phyloP scores from a whole-genome alignment of 768 basidiomycete species.

The Tylopilus balloui region DNA sequence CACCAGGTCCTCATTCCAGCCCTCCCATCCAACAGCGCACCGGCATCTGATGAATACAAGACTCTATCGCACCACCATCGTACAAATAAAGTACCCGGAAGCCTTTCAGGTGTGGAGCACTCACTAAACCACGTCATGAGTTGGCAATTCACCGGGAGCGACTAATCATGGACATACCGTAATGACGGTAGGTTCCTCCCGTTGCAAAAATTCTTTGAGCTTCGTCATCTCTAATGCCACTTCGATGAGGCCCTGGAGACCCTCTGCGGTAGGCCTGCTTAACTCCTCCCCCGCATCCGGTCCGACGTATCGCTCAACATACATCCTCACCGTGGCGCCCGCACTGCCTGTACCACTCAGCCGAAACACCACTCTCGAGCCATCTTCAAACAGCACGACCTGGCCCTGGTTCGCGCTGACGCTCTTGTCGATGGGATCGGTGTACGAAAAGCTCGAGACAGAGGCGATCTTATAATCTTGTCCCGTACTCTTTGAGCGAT shows the following conservation, averaged over 20 bases:
- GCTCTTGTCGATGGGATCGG: conserved; percentile 94
- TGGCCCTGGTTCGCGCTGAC: conserved; percentile 95
- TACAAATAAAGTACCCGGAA: conserved; percentile 14
- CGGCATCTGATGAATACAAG: neutral
- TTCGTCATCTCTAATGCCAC: conserved; percentile 85
- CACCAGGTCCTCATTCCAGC: too few relatives aligned
- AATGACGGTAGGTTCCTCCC: conserved; percentile 94
- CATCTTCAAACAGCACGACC: conserved; percentile 87
- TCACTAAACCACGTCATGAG: conserved; percentile 15
- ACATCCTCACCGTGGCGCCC: conserved; percentile 94
- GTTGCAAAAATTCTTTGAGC: conserved; percentile 78
- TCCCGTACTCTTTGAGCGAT: conserved; percentile 62
- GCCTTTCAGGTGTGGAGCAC: neutral
- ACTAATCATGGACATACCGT: conserved; percentile 52
- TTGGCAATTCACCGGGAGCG: conserved; percentile 3
- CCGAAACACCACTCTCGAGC: conserved; percentile 92
- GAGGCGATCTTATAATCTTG: conserved; percentile 73
- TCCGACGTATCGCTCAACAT: conserved; percentile 89
- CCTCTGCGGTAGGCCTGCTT: conserved; percentile 75
- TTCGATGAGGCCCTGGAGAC: conserved; percentile 92
- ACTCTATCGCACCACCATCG: conserved; percentile 14
- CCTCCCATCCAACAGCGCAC: neutral
- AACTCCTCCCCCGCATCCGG: conserved; percentile 67
- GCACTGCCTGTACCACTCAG: conserved; percentile 94
- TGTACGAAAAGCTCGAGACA: conserved; percentile 90